A percentile compares a stretch with the other conserved stretches of the same genome.
These are phyloP conservation scores for Vitis labrusca DNA, from an alignment of 164 flowering plant genomes.

Conservation along the genomic window DNA sequence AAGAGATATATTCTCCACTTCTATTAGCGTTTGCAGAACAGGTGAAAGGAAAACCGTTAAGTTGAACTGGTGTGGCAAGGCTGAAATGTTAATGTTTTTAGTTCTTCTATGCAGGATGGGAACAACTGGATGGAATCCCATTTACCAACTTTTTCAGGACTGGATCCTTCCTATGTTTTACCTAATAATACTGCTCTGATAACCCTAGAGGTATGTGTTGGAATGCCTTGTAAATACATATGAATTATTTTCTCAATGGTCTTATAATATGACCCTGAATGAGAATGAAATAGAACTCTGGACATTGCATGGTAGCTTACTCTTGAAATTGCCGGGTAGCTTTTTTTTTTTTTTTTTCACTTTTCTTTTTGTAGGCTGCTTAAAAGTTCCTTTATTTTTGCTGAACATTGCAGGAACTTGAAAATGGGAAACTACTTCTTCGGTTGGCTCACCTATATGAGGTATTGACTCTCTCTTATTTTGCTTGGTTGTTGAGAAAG, in stretches of 20 bases:
- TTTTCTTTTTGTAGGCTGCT: not conserved
- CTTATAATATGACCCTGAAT: not conserved
- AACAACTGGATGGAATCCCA: slow-evolving; percentile 50
- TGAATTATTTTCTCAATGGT: not conserved
- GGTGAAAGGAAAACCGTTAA: slow-evolving; percentile 34
- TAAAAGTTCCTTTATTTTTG: not conserved
- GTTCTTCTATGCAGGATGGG: slow-evolving; percentile 56
- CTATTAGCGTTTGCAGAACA: slow-evolving; percentile 82
- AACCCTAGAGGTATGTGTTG: slow-evolving; percentile 69
- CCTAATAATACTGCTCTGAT: slow-evolving; percentile 77
- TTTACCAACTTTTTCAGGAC: slow-evolving; percentile 52
- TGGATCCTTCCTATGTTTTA: slow-evolving; percentile 67
- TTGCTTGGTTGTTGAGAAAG: not conserved
- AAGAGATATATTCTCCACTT: slow-evolving; percentile 91
- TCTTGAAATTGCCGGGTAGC: too few relatives aligned
- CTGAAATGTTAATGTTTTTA: slow-evolving; percentile 6
- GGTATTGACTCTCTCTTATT: slow-evolving; percentile 39
- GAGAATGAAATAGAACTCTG: not conserved
- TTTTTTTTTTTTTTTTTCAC: not conserved
- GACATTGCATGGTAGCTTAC: too few relatives aligned
- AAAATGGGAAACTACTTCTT: slow-evolving; percentile 74
- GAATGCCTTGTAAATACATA: not conserved
- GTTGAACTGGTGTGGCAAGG: not conserved
- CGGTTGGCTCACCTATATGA: slow-evolving; percentile 92
- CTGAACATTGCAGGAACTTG: slow-evolving; percentile 63